Percentiles rank a stretch among this genome's conserved stretches.
Conservation (phyloP, 1,139 yeast species). For the Oligophagozyma castellii region DNA sequence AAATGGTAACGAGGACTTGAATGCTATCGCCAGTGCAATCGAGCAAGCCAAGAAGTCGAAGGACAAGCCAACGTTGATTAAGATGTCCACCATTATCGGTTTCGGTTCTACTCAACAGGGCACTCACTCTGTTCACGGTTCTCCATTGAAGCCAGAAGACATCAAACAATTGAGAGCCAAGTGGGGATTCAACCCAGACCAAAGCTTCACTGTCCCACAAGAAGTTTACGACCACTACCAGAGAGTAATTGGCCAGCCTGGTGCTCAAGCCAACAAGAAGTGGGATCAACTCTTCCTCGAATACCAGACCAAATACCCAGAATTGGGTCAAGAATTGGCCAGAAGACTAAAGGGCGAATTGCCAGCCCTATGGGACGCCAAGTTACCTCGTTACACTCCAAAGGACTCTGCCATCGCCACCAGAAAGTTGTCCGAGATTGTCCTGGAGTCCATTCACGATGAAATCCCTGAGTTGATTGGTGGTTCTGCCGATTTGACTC, state of each 20-base stretch:
- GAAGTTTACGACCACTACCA: slow-evolving; percentile 68
- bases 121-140: slow-evolving; percentile 90
- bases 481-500: slow-evolving; percentile 97
- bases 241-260: slow-evolving; percentile 43
- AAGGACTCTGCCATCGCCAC: slow-evolving; percentile 77
- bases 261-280: slow-evolving; percentile 51
- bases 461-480: slow-evolving; percentile 81
- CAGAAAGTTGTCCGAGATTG: slow-evolving; percentile 84
- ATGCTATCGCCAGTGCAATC: slow-evolving; percentile 61
- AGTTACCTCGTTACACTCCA: slow-evolving; percentile 70
- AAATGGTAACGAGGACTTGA: slow-evolving; percentile 73
- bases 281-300: slow-evolving; percentile 57
- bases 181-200: slow-evolving; percentile 82
- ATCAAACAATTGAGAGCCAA: slow-evolving; percentile 72
- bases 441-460: slow-evolving; percentile 48
- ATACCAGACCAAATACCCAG: slow-evolving; percentile 63
- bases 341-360: slow-evolving; percentile 75
- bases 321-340: slow-evolving; percentile 62
- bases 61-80: slow-evolving; percentile 83
- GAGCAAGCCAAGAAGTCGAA: slow-evolving; percentile 47
- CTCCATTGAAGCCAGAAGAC: slow-evolving; percentile 93
- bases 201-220: slow-evolving; percentile 65
- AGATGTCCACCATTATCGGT: slow-evolving; percentile 86
- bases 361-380: slow-evolving; percentile 73
- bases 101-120: slow-evolving; percentile 82